A percentile compares a stretch with the other conserved stretches of the same genome.
Conservation (phyloP, 23 red algal genomes). For the Gracilaria domingensis region DNA sequence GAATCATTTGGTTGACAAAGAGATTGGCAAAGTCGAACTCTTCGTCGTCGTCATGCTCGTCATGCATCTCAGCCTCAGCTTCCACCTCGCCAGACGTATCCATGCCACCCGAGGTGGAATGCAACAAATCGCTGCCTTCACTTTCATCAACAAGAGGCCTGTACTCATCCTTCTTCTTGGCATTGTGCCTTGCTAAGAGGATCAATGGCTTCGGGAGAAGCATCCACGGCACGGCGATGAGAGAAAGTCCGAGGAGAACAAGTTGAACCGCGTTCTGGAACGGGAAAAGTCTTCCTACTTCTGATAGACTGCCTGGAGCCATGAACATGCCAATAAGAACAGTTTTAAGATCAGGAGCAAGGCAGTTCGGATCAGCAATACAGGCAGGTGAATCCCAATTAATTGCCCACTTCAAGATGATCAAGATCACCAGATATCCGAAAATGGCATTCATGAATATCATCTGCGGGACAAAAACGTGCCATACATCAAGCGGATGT, state of each 20-base stretch:
- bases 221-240: conserved; percentile 95
- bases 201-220: conserved; percentile 94
- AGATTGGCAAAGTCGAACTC: conserved; percentile 86
- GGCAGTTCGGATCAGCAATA: conserved; percentile 78
- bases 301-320: conserved; percentile 79
- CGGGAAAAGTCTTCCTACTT: conserved; percentile 74
- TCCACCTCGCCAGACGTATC: neutral
- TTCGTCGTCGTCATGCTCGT: conserved; percentile 63
- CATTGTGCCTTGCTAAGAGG: conserved; percentile 62
- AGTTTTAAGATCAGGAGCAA: conserved; percentile 91
- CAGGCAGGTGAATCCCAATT: conserved; percentile 86
- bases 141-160: conserved; percentile 65
- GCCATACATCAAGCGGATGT: conserved; percentile 86
- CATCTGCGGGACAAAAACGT: conserved; percentile 98
- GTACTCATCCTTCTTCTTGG: conserved; percentile 66
- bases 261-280: conserved; percentile 85
- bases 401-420: conserved; percentile 91
- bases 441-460: conserved; percentile 95
- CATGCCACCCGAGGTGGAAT: neutral
- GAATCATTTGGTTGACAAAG: conserved; percentile 97
- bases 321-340: conserved; percentile 98
- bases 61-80: conserved; percentile 32
- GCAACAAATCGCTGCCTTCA: conserved; percentile 47
- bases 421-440: conserved; percentile 91
- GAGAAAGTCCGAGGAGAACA: conserved; percentile 73